Evolutionary conservation across 2,329 filamentous ascomycete genomes (phyloP), one percentile per base, ranked within the genome.

Genomic region (Verticillium alfalfae): DNA sequence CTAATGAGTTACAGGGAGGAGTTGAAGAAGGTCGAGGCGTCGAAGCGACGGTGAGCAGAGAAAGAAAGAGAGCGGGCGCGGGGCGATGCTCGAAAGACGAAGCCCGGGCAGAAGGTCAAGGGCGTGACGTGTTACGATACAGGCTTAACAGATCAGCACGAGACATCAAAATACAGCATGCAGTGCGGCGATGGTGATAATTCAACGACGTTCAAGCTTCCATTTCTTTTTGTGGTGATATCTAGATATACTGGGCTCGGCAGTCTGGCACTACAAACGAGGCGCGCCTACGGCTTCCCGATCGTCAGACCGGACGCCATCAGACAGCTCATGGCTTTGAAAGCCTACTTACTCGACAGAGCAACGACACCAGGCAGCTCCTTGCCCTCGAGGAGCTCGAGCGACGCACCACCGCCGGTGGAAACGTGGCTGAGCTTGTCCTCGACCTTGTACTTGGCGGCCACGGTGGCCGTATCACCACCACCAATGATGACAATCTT

Each of bases 401-500:
- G 84, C 70, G 90, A 94, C 68, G 95, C 95, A 80, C 95, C 95
- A 73, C 95, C 95, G 70, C 95, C 95, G 37, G 95, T 99, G 58
- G 93, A 97, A 66, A 99, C 95, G 82, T 99, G 95, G 83, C 93
- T 97, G 73, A 98, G 86, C 88, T 98, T 96, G 79, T 92, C 88
- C 85, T 99, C 95, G 66, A 92, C 94, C 61, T 89, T 89, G 78
- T 97, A 99, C 85, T 99, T 97, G 77, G 93, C 94, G 60, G 95
- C 95, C 57, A 98, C 95, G 64, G 95, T 99, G 58, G 95, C 95
- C 59, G 95, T 99, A 79, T 99, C 95, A 79, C 95, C 95, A 77
- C 95, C 95, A 66, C 95, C 95, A 67, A 99, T 97, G 80, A 99
- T 98, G 76, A 98, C 95, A 71, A 95, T 97, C 84, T 95, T 93